Conservation (phyloP, 2,329 filamentous ascomycete genomes). For the Xylaria multiplex region DNA sequence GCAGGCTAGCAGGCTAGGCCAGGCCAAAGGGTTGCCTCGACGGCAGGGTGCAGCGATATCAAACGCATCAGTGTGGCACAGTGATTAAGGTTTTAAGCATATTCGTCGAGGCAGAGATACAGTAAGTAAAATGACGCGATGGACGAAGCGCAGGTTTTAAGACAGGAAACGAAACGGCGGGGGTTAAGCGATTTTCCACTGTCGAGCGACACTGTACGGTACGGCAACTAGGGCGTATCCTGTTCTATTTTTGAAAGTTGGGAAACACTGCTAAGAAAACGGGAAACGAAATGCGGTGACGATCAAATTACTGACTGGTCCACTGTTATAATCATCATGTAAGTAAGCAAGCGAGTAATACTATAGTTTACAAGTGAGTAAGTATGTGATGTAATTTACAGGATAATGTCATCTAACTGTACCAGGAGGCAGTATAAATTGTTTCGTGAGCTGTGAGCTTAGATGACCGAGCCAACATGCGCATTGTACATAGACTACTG, state of each 20-base stretch:
- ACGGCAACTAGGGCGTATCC: neutral
- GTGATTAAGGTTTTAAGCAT: conserved; percentile 39
- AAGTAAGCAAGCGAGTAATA: conserved; percentile 19
- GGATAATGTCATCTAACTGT: conserved; percentile 1
- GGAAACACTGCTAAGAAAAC: neutral
- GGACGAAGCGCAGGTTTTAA: neutral
- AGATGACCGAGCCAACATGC: too few species aligned
- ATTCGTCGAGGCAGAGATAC: conserved; percentile 22
- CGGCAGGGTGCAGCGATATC: conserved; percentile 25
- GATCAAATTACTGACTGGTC: conserved; percentile 13
- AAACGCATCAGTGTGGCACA: conserved; percentile 27
- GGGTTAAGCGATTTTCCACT: conserved; percentile 10
- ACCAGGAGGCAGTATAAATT: too few species aligned
- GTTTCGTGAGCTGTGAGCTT: too few species aligned
- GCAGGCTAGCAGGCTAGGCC: too few species aligned
- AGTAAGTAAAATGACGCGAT: conserved; percentile 36
- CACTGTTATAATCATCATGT: conserved; percentile 20
- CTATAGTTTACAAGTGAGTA: neutral
- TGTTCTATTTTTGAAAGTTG: conserved; percentile 35
- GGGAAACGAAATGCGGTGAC: neutral
- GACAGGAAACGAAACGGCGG: neutral
- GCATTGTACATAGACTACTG: too few species aligned
- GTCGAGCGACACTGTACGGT: conserved; percentile 14
- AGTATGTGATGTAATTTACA: neutral
- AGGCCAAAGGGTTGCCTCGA: neutral